Evolutionary conservation across 2,329 filamentous ascomycete genomes (phyloP).

Genomic region (Apiospora aurea): DNA sequence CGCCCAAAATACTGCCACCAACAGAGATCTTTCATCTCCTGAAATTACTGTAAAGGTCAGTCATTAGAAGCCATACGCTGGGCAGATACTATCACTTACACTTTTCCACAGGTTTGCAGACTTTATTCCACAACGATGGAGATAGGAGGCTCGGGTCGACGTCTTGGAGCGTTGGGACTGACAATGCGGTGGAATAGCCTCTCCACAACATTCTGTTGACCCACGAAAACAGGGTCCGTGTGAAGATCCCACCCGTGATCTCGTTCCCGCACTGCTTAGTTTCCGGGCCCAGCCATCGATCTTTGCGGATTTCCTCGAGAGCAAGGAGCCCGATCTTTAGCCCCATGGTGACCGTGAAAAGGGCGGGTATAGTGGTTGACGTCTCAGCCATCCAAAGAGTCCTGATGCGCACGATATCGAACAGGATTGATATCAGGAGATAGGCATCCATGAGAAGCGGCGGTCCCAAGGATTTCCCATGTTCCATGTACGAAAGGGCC

Average conservation of each 20-base stretch:
- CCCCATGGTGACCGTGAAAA: conserved; percentile 22
- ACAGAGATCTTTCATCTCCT: background rate
- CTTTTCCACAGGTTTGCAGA: conserved; percentile 22
- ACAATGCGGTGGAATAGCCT: conserved; percentile 30
- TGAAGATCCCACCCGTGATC: conserved; percentile 38
- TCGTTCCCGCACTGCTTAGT: conserved; percentile 31
- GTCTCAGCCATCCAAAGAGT: conserved; percentile 30
- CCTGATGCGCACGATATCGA: conserved; percentile 31
- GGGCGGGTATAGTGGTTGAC: background rate
- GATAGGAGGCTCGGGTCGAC: conserved; percentile 29
- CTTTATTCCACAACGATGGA: conserved; percentile 6
- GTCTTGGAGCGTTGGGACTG: conserved; percentile 27
- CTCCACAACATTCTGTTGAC: conserved; percentile 32
- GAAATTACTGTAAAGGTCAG: background rate
- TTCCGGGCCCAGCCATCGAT: conserved; percentile 7
- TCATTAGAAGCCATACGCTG: accelerated
- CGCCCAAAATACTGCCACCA: conserved; percentile 19
- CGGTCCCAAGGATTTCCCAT: conserved; percentile 30
- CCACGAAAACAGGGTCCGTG: conserved; percentile 37
- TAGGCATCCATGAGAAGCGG: conserved; percentile 31
- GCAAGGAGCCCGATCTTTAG: conserved; percentile 28
- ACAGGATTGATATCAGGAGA: conserved; percentile 29
- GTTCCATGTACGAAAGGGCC: conserved; percentile 31
- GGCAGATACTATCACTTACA: background rate
- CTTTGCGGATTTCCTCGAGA: conserved; percentile 26